Evolutionary conservation across 139 green algal genomes (phyloP).

Genomic region (Ettlia oleoabundans): DNA sequence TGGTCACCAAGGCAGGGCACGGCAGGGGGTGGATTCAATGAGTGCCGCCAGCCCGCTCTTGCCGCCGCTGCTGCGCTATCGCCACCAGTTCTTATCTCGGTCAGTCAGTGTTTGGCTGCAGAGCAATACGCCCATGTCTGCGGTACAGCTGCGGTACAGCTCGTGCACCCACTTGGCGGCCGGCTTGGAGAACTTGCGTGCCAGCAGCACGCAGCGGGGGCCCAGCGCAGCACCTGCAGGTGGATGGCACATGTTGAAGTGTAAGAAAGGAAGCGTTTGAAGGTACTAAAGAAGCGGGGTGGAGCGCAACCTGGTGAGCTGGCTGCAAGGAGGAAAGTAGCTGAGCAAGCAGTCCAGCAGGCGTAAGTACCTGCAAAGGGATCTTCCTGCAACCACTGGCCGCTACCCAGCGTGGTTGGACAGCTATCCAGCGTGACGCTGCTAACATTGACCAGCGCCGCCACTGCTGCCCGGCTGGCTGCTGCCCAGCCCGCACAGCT

Average conservation of each 20-base stretch:
- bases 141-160: slow-evolving; percentile 11
- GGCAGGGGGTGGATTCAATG: not conserved
- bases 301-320: not conserved
- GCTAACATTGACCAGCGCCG: not conserved
- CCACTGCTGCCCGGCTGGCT: not conserved
- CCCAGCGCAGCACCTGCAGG: not conserved
- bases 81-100: slow-evolving; percentile 9
- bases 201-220: slow-evolving; percentile 21
- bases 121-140: slow-evolving; percentile 7
- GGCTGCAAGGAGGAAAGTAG: not conserved
- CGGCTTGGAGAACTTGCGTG: slow-evolving; percentile 7
- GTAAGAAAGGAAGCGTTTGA: no score
- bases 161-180: slow-evolving; percentile 20
- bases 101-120: slow-evolving; percentile 6
- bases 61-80: not conserved
- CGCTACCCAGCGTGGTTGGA: slow-evolving; percentile 5
- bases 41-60: not conserved
- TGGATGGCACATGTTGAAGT: no score
- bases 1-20: not conserved
- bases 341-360: not conserved
- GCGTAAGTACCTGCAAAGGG: not conserved
- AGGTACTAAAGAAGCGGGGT: not conserved
- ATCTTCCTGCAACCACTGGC: not conserved
- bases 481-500: not conserved
- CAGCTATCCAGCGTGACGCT: not conserved